Base-by-base conservation (phyloP, 768 basidiomycete species). In the Mrakia blollopis region DNA sequence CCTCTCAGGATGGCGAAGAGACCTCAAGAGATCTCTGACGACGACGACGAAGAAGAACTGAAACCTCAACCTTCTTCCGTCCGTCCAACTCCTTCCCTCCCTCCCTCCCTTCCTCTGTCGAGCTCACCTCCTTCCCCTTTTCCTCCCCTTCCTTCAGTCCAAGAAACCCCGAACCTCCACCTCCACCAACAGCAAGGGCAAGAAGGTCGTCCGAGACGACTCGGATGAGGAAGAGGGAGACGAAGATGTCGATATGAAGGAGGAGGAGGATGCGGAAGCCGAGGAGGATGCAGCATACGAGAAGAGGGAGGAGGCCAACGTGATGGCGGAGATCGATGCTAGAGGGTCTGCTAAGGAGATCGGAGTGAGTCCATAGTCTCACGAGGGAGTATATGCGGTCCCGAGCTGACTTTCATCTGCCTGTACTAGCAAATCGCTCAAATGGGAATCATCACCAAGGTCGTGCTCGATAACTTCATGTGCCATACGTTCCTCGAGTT, bases 401-500 rank as follows among this genome's bases (percentile, higher is more conserved):
- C 16, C 14, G 25, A 28, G 35, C 72, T 61, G 57, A 60, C 32
- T 70, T 14, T 7, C n/a, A 8, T 50, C 21, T 70, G 32, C 8
- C n/a, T 70, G 1, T 50, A 18, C 18, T 79, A 96, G 94, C 88
- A 86, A 21, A 86, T 92, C 65, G 92, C 94, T 8, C 91, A 95
- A 71, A 88, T 90, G 80, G 96, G 95, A 7, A 90, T 98, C 79
- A 92, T 98, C 78, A 91, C 93, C 80, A 86, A 87, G 47, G 88
- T 97, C 61, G 91, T 94, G 81, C 89, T 93, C 63, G 75, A 76
- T 81, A 91, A 98, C 81, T 98, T 98, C 85, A 96, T 98, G 94
- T 97, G 94, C 83, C 95, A 98, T 85, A 87, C 89, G 82, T 90
- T 87, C 83, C 86, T 80, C 16, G 72, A 75, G 73, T 72, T 11